Conservation (phyloP, 2,329 filamentous ascomycete species). For the Xylaria hypoxylon region DNA sequence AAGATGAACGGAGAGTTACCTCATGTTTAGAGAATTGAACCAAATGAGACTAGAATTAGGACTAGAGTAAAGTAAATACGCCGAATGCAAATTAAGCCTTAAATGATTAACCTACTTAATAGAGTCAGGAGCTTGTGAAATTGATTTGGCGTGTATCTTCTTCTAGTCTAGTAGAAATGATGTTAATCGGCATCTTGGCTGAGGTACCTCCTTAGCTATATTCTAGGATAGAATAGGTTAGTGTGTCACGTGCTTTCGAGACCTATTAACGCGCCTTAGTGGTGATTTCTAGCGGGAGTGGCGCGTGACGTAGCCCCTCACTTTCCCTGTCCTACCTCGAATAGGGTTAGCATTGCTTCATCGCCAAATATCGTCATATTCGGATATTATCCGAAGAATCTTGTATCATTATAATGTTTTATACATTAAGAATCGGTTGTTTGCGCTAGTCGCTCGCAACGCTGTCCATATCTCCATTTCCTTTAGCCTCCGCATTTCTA, state of each 20-base stretch:
- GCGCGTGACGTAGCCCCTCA: slow-evolving; percentile 38
- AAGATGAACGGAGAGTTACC: too few species aligned
- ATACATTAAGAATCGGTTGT: background rate
- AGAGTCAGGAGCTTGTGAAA: too few species aligned
- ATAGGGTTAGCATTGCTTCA: background rate
- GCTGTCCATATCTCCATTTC: background rate
- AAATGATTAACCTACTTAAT: too few species aligned
- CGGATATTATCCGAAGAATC: background rate
- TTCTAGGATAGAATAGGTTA: too few species aligned
- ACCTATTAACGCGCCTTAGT: slow-evolving; percentile 27
- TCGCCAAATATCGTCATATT: background rate
- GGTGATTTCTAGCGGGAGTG: slow-evolving; percentile 8
- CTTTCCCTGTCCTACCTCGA: background rate
- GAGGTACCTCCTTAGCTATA: too few species aligned
- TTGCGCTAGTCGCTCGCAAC: slow-evolving; percentile 13
- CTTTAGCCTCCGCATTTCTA: background rate
- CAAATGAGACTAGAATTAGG: too few species aligned
- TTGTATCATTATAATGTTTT: slow-evolving; percentile 7
- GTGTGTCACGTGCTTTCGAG: slow-evolving; percentile 40
- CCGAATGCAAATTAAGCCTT: too few species aligned
- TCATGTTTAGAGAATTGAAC: too few species aligned
- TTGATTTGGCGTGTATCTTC: too few species aligned
- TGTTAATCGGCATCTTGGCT: too few species aligned
- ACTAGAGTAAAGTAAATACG: too few species aligned
- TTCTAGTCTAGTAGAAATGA: too few species aligned